These are phyloP conservation scores for Pharnaceum exiguum DNA, from an alignment of 148 eudicot species.

Conservation along the genomic window DNA sequence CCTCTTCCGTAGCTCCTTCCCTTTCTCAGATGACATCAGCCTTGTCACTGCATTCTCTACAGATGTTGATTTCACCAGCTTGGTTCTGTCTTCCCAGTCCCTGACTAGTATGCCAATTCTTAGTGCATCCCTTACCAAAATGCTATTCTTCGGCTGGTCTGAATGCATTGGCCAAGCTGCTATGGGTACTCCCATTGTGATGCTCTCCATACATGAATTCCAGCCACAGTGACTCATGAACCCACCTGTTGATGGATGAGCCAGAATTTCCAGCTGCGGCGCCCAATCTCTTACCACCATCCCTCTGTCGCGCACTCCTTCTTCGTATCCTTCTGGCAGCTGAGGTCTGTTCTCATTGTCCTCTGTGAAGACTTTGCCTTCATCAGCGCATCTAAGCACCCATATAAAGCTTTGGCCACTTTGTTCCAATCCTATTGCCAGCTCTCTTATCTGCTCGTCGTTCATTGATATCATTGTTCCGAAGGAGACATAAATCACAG, in stretches of 20 bases:
- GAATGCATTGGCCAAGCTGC: conserved; percentile 67
- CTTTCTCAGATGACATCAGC: conserved; percentile 40
- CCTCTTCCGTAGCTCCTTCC: conserved; percentile 36
- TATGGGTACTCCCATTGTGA: conserved; percentile 62
- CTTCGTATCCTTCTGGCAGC: conserved; percentile 60
- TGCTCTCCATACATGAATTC: conserved; percentile 70
- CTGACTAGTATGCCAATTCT: conserved; percentile 28
- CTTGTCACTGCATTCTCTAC: conserved; percentile 26
- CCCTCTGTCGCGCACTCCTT: conserved; percentile 35
- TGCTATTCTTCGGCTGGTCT: conserved; percentile 53
- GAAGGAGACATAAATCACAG: conserved; percentile 63
- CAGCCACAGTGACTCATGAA: conserved; percentile 73
- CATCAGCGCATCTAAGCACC: conserved; percentile 39
- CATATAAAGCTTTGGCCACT: conserved; percentile 58
- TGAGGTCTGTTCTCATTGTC: conserved; percentile 19
- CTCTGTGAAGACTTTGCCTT: not conserved
- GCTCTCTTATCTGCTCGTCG: conserved; percentile 41
- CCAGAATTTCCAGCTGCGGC: conserved; percentile 60
- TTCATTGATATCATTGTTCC: conserved; percentile 46
- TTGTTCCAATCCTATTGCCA: conserved; percentile 55
- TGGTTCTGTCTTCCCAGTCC: conserved; percentile 29
- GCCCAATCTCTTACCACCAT: conserved; percentile 59
- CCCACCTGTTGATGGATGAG: conserved; percentile 46
- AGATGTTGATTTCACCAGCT: conserved; percentile 20
- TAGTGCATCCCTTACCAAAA: conserved; percentile 29